A percentile compares a stretch with the other conserved stretches of the same genome.
These are phyloP conservation scores for Eimeria necatrix DNA, from an alignment of 169 alveolate genomes.

Conservation along the genomic window DNA sequence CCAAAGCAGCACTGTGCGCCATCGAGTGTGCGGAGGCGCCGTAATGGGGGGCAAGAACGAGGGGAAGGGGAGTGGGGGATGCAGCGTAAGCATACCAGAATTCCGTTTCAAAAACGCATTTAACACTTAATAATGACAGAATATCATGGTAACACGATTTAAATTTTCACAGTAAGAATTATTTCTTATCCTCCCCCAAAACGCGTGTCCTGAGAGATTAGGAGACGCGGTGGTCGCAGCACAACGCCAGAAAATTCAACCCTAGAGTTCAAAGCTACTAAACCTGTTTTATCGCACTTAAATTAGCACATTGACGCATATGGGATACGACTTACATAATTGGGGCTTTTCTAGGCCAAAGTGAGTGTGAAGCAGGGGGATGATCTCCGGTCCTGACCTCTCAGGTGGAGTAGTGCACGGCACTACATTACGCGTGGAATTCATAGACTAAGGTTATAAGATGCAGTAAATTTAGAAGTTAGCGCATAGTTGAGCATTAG, in stretches of 20 bases:
- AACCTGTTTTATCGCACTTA: not conserved
- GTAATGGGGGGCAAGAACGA: constrained; percentile 66
- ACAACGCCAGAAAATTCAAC: not conserved
- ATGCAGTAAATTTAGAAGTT: too few relatives aligned
- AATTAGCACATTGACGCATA: too few relatives aligned
- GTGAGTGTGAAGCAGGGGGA: not conserved
- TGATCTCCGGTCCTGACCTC: not conserved
- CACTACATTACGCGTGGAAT: not conserved
- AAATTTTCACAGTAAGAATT: not conserved
- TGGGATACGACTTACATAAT: not conserved
- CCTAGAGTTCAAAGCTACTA: not conserved
- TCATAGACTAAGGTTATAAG: not conserved
- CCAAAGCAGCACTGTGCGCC: constrained; percentile 79
- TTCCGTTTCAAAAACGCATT: not conserved
- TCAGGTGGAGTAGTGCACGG: not conserved
- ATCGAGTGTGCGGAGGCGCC: constrained; percentile 78
- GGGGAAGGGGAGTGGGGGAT: constrained; percentile 58
- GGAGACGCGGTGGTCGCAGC: constrained; percentile 46
- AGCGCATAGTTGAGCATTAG: too few relatives aligned
- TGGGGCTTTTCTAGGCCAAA: not conserved
- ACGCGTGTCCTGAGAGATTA: not conserved
- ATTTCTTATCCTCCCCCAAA: not conserved
- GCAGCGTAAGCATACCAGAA: constrained; percentile 47
- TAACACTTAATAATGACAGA: not conserved
- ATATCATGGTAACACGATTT: not conserved